These are phyloP conservation scores for Candida labiduridarum DNA, from an alignment of 1,139 yeast genomes.

Conservation along the genomic window DNA sequence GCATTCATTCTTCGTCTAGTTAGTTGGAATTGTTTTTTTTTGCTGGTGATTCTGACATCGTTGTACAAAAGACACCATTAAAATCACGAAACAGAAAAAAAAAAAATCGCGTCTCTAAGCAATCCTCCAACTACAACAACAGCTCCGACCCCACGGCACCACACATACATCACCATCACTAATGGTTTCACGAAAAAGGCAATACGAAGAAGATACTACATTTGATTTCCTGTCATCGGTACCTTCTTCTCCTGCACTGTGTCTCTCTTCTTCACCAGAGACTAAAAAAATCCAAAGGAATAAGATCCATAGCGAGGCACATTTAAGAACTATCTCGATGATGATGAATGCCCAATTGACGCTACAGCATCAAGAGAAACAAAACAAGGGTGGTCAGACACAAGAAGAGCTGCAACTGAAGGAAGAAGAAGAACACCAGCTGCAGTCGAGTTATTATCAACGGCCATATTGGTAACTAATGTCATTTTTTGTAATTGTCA, in stretches of 20 bases:
- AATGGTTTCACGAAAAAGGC: conserved; percentile 13
- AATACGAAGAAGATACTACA: conserved; percentile 7
- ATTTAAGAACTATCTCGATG: conserved; percentile 31
- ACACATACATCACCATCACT: background rate
- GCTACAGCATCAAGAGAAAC: conserved; percentile 15
- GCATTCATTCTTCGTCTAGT: too few relatives aligned
- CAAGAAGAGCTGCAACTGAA: conserved; percentile 13
- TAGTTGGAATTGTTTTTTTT: too few relatives aligned
- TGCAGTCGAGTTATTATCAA: conserved; percentile 11
- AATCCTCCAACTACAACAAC: background rate
- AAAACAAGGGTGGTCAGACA: conserved; percentile 11
- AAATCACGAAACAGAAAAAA: background rate
- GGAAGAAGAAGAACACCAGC: background rate
- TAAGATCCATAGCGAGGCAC: conserved; percentile 34
- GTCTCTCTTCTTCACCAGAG: background rate
- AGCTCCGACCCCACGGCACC: background rate
- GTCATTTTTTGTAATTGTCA: too few relatives aligned
- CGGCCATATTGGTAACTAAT: conserved; percentile 14
- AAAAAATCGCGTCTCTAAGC: background rate
- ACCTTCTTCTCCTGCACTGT: background rate
- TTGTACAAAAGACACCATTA: too few relatives aligned
- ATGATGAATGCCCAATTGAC: conserved; percentile 29
- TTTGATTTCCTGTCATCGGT: background rate
- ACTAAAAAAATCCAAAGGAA: conserved; percentile 23
- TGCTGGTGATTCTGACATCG: too few relatives aligned